Evolutionary conservation across 805 yeast species (phyloP), one percentile per base, ranked within the genome.

Genomic region (Candida hungchunana): DNA sequence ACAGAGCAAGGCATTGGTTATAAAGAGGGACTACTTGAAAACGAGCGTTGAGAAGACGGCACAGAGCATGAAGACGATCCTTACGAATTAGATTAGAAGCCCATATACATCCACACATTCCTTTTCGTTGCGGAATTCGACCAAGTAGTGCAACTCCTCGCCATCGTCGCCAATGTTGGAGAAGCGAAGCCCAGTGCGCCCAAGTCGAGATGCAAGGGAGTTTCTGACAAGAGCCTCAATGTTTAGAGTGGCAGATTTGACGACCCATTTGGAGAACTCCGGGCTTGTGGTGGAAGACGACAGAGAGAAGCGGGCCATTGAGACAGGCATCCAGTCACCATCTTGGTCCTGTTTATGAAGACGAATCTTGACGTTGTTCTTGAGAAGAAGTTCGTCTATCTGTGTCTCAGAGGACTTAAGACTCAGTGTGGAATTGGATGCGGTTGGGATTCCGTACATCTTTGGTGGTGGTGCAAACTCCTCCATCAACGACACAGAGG

Each of bases 41-140:
- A 82, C 87, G 1, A 82, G 95, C 5, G 71, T 84, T 42, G 82
- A 82, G 43, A 87, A 81, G 47, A 80, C 90, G 3, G 64, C 76
- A 18, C 77, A 76, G 31, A 75, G 73, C 48, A 70, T 86, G 73
- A 71, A 73, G 34, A 71, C 71, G 34, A 44, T 51, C 8, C 29
- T 52, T n/a, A 40, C 46, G 10, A 8, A 14, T 31, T 22, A 39
- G 5, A 29, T 26, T 32, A 53, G 23, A 20, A 53, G 24, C 16
- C 46, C 52, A 34, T 38, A 36, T 14, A 51, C 37, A 12, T 50
- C 56, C 18, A 20, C 11, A 37, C 55, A 46, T 31, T 47, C 51
- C 24, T 26, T 30, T 4, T 25, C 29, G 25, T 47, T 46, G 32
- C 46, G 44, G 33, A 54, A 52, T 32, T 52, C 58, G 22, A 52